These are phyloP conservation scores for Aspergillus cristatus DNA, from an alignment of 495 filamentous ascomycete species.

Conservation along the genomic window DNA sequence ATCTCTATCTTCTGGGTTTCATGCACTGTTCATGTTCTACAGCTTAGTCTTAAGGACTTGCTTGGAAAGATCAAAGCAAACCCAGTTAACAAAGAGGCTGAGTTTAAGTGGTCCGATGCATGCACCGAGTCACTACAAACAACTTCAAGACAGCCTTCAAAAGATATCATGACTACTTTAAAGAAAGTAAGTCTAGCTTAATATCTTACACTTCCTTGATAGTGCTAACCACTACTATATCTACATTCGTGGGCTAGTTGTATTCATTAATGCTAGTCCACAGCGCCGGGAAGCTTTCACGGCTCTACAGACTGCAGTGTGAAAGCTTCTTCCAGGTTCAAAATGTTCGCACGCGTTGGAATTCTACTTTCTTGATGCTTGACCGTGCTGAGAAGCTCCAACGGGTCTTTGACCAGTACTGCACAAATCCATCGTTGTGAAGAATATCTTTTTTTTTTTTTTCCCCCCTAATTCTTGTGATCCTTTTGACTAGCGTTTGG, in stretches of 20 bases:
- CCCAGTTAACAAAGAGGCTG: constrained; percentile 5
- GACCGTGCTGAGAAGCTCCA: constrained; percentile 6
- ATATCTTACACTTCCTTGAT: not conserved
- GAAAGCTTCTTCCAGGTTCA: constrained; percentile 13
- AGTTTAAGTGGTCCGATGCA: constrained; percentile 7
- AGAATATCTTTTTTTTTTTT: no score
- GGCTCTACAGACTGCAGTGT: constrained; percentile 3
- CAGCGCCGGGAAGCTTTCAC: constrained; percentile 6
- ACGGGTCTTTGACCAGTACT: constrained; percentile 10
- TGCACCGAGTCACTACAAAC: not conserved
- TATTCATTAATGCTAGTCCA: constrained; percentile 11
- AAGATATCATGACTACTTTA: constrained; percentile 7
- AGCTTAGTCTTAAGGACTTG: constrained; percentile 13
- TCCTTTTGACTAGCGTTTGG: no score
- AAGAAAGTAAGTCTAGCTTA: constrained; percentile 11
- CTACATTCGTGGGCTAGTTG: no score
- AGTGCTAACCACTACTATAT: constrained; percentile 3
- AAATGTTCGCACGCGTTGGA: constrained; percentile 6
- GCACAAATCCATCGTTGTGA: no score
- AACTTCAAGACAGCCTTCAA: not conserved
- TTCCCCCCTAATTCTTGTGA: no score
- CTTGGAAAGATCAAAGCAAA: constrained; percentile 8
- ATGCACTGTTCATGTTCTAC: constrained; percentile 11
- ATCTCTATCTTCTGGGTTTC: constrained; percentile 1
- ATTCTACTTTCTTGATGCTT: constrained; percentile 9